Evolutionary conservation across 2,329 filamentous ascomycete species (phyloP), one percentile per base, ranked within the genome.

Genomic region (Huntiella omanensis): DNA sequence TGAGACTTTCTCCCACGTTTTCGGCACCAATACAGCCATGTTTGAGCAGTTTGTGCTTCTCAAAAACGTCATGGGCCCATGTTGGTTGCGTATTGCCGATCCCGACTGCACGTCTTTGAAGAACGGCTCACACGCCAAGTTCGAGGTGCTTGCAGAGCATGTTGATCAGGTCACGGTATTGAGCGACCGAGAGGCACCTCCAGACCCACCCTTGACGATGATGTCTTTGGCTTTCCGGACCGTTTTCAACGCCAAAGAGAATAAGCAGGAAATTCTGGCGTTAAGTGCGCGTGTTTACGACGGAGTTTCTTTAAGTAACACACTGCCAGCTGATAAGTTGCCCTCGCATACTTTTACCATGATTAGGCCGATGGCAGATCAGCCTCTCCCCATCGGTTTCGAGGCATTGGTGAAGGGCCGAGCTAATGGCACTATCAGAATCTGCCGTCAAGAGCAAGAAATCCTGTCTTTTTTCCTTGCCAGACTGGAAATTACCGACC

Each of bases 1-100:
- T 22, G 78, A 93, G 59, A 96, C 91, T 0, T 98, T 88, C 58
- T 95, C 88, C 1, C 83, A 84, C 53, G 80, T 94, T 17, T 98
- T 98, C 54, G 91, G 92, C 22, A 81, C 82, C 48, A 94, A 91
- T 60, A 98, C 91, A 0, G 77, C 84, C 1, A 69, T 98, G 0
- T 98, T 98, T 55, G 91, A 98, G 62, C 91, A 98, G 55, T 98
- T 98, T 58, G 91, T 98, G 15, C 70, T 98, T 4, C 95, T 87
- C 83, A 96, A 95, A 65, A 93, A 94, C 58, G 83, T 98, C 55
- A 98, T 95, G 88, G 91, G 91, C 1, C 91, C 91, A 28, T 96
- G 91, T 60, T 98, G 91, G 91, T 72, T 98, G 40, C 87, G 80
- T 58, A 91, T 98, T 47, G 73, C 86, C 53, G 80, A 82, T 53